Conservation (phyloP, 306 rosid genomes). For the Acacia crassicarpa region DNA sequence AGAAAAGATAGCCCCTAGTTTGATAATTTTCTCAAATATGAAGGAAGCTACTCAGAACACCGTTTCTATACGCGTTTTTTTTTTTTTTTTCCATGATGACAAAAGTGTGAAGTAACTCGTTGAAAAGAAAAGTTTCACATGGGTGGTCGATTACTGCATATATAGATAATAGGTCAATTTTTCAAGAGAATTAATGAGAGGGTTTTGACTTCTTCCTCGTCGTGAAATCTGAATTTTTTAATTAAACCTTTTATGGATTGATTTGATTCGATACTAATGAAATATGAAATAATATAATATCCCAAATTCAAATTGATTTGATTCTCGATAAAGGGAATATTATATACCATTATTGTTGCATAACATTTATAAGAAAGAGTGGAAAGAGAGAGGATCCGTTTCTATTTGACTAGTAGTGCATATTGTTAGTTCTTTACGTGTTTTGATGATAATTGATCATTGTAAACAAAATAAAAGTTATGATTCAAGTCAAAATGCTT, state of each 20-base stretch:
- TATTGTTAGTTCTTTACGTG: too few relatives aligned
- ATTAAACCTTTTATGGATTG: not conserved
- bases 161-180: not conserved
- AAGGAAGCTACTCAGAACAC: not conserved
- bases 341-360: not conserved
- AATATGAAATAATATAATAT: too few relatives aligned
- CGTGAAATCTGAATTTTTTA: not conserved
- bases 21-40: too few relatives aligned
- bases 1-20: not conserved
- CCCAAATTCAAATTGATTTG: not conserved
- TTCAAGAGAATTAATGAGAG: not conserved
- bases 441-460: too few relatives aligned
- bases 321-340: too few relatives aligned
- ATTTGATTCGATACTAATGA: not conserved
- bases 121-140: not conserved
- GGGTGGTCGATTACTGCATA: not conserved
- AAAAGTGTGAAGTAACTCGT: not conserved
- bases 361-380: too few relatives aligned
- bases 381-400: too few relatives aligned
- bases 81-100: not conserved
- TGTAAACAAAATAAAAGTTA: too few relatives aligned
- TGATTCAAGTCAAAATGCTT: too few relatives aligned
- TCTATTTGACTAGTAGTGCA: too few relatives aligned
- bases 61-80: not conserved
- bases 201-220: not conserved